Base-by-base conservation (phyloP, 2,329 filamentous ascomycete genomes). In the Exophiala spinifera region DNA sequence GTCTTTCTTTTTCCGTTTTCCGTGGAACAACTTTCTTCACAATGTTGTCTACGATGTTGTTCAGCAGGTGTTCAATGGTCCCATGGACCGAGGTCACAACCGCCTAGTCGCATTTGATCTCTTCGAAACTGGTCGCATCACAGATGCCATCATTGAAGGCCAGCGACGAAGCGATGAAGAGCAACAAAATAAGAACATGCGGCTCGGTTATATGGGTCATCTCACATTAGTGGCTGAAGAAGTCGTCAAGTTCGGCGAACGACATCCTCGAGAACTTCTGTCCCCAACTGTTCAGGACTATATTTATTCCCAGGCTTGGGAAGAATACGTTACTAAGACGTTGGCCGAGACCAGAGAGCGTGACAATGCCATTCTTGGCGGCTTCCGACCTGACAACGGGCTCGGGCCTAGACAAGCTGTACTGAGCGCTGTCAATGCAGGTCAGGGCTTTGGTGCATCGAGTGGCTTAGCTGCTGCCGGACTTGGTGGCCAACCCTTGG, bases 31-130 rank as follows among this genome's bases (percentile, higher is more conserved):
- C 71, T 99, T 99, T 68, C 80, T 99, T 42, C 94, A 99, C 74
- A 99, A 99, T 67, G 94, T 99, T 40, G 94, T 99, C 45, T 99
- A 99, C 69, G 94, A 99, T 70, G 91, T 99, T 66, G 89, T 99
- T 40, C 94, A 99, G 71, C 94, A 99, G 75, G 94, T 99, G 1
- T 97, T 99, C 72, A 99, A 99, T 68, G 94, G 94, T 7, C 91
- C 91, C 0, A 96, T 99, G 88, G 92, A 97, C 64, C 87, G 91
- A 56, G 91, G 94, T 23, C 96, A 87, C 74, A 99, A 99, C 71
- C 86, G 89, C 10, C 86, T 84, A 45, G 77, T 99, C 48, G 92
- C 94, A 11, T 87, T 96, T 56, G 92, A 95, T 62, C 83, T 99
- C 17, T 99, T 99, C 65, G 89, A 95, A 67, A 87, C 85, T 46